Conservation (phyloP, 495 filamentous ascomycete species). For the Astrothelium macrocarpum region DNA sequence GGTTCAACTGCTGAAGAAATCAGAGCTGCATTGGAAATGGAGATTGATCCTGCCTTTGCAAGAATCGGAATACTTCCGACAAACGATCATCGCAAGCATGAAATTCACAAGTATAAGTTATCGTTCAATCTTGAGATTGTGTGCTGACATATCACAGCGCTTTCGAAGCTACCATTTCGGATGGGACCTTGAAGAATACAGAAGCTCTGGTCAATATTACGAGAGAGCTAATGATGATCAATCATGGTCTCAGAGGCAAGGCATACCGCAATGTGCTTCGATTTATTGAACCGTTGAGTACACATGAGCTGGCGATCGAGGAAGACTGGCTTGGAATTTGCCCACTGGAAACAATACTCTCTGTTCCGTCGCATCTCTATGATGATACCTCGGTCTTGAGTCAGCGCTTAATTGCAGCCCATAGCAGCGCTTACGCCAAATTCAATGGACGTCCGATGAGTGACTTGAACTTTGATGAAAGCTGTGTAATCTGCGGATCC, state of each 20-base stretch:
- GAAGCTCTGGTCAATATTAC: neutral
- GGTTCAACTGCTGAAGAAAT: neutral
- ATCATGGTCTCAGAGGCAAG: neutral
- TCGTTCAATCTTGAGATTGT: neutral
- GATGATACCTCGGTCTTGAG: neutral
- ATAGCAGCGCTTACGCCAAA: neutral
- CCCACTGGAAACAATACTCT: neutral
- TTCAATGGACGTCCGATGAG: neutral
- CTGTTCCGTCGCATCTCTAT: neutral
- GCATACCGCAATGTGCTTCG: neutral
- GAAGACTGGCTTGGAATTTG: neutral
- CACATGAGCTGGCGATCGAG: neutral
- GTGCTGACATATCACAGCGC: neutral
- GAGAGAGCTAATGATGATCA: neutral
- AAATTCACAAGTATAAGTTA: neutral
- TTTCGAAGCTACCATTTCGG: neutral
- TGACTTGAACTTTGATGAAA: neutral
- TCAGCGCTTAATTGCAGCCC: neutral
- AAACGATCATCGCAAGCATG: neutral
- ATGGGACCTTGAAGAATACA: neutral
- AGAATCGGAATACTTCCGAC: neutral
- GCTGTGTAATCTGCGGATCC: conserved; percentile 6
- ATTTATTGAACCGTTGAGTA: neutral
- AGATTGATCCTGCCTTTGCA: neutral
- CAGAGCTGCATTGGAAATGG: neutral